Evolutionary conservation across 164 flowering plant genomes (phyloP).

Genomic region (Aristolochia californica): DNA sequence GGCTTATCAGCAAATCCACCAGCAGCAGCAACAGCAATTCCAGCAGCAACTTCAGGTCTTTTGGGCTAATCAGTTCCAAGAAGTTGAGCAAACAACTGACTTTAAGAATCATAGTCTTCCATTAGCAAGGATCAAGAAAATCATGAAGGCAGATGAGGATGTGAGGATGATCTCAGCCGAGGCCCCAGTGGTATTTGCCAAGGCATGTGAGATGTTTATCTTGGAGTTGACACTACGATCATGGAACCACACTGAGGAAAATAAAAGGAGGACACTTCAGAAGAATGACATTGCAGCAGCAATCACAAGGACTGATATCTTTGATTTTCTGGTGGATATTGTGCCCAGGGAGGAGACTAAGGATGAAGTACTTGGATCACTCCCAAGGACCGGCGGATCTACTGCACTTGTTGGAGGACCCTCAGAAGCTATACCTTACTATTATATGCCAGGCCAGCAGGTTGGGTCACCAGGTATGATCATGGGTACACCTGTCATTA

Average conservation of each 20-base stretch:
- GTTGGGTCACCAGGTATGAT: conserved; percentile 41
- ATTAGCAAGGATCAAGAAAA: conserved; percentile 74
- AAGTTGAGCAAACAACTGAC: conserved; percentile 55
- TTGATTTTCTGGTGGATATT: conserved; percentile 75
- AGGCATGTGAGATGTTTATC: conserved; percentile 86
- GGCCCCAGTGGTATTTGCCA: conserved; percentile 71
- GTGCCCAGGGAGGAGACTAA: conserved; percentile 73
- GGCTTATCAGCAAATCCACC: conserved; percentile 62
- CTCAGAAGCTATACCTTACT: conserved; percentile 47
- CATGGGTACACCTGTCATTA: conserved; percentile 38
- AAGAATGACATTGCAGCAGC: conserved; percentile 86
- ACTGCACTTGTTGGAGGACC: conserved; percentile 46
- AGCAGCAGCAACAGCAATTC: conserved; percentile 60
- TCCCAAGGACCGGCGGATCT: conserved; percentile 29
- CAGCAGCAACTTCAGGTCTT: conserved; percentile 60
- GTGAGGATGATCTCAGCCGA: conserved; percentile 84
- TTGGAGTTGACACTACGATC: conserved; percentile 65
- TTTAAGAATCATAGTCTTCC: conserved; percentile 79
- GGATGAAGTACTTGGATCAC: conserved; percentile 47
- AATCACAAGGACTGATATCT: conserved; percentile 66
- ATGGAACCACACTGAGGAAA: conserved; percentile 80
- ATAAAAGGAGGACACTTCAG: conserved; percentile 69
- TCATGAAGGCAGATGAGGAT: conserved; percentile 86
- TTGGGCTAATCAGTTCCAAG: conserved; percentile 58
- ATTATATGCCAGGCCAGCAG: conserved; percentile 37